Evolutionary conservation across 345 rosid species (phyloP), one percentile per base, ranked within the genome.

Genomic region (Conringia planisiliqua): DNA sequence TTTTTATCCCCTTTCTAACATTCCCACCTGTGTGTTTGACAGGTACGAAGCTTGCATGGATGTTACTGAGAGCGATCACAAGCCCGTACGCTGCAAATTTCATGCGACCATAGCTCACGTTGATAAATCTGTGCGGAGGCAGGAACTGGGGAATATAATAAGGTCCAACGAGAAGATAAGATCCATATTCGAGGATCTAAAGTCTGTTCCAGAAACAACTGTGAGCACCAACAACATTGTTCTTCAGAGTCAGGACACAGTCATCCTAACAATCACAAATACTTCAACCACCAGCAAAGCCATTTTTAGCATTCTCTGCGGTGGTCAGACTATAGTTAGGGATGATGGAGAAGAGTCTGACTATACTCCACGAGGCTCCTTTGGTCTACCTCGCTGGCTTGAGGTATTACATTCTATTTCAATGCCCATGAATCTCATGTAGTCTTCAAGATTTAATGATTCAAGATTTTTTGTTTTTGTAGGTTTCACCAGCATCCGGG

Each of bases 31-130:
- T 27, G 6, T 69, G 74, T 32, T 60, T 10, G 10, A 62, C 78
- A 93, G 98, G 89, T 93, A 93, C 16, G 96, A 85, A 68, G 96
- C 98, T 69, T 85, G 89, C 84, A 94, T 94, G 98, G 98, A 91
- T 59, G 97, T 94, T 26, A 86, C 77, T 0, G 99, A 92, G 80
- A 94, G 99, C 70, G 97, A 94, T 76, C 98, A 94, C 85, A 92
- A 92, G 62, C 99, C 99, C 2, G 97, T 94, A 6, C 96, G 94
- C 5, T 90, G 97, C 75, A 94, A 94, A 80, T 88, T 90, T 80
- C 86, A 85, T 77, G 84, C 86, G 9, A 83, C 89, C 18, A 79
- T 94, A 77, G 83, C 96, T 17, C 95, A 94, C 12, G 89, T 76
- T 58, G 96, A 94, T 73, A 88, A 96, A 77, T 94, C 99, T 62